Evolutionary conservation across 1,284 basidiomycete species (phyloP).

Genomic region (Rhodotorula sp.): DNA sequence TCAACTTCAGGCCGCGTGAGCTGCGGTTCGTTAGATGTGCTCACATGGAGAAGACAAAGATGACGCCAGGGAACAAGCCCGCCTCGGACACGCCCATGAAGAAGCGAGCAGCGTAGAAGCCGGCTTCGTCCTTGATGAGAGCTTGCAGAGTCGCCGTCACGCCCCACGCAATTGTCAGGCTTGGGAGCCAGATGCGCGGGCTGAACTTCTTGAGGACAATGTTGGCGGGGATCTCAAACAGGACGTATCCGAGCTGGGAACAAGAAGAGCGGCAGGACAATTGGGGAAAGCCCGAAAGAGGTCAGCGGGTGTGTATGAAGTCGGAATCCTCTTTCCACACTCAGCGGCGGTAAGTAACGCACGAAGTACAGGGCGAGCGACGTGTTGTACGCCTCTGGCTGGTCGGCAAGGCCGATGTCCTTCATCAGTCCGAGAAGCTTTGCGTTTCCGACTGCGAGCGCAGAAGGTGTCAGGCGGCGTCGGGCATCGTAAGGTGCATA

Average conservation of each 20-base stretch:
- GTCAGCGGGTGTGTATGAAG: not conserved
- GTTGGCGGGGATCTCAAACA: conserved; percentile 45
- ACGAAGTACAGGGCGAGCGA: conserved; percentile 26
- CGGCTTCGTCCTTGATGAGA: conserved; percentile 60
- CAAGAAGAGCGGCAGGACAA: not conserved
- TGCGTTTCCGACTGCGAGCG: conserved; percentile 25
- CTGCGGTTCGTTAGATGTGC: too few species aligned
- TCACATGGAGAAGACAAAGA: conserved; percentile 61
- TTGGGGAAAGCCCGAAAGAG: not conserved
- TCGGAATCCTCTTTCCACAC: not conserved
- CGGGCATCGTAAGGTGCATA: not conserved
- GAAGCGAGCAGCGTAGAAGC: conserved; percentile 62
- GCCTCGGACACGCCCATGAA: conserved; percentile 61
- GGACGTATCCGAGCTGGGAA: conserved; percentile 15
- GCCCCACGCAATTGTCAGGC: conserved; percentile 63
- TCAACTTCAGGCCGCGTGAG: too few species aligned
- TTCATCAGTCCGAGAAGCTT: conserved; percentile 28
- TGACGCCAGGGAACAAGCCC: conserved; percentile 56
- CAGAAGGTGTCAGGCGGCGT: not conserved
- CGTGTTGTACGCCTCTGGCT: conserved; percentile 28
- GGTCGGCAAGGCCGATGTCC: conserved; percentile 21
- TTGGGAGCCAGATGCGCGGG: conserved; percentile 64
- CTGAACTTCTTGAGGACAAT: conserved; percentile 45
- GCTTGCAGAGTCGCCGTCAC: conserved; percentile 64
- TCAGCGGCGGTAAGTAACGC: not conserved